Evolutionary conservation across 345 rosid species (phyloP), one percentile per base, ranked within the genome.

Genomic region (Combretum micranthum): DNA sequence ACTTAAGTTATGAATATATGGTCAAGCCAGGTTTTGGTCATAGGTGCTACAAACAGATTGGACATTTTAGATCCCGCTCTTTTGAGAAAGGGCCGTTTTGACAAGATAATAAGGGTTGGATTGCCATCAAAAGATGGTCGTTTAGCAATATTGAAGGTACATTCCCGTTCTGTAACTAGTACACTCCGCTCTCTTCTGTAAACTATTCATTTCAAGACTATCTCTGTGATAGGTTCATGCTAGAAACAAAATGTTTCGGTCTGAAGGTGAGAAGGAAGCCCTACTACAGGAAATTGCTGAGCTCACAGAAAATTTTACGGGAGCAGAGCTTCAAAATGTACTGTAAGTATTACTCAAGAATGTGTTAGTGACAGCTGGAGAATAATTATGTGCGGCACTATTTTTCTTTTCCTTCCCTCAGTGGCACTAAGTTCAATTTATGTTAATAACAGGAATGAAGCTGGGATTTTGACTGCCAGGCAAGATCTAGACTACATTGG

Each of bases 31-130:
- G 98, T 88, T 49, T 72, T 92, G 68, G 86, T 92, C 67, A 92
- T 92, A 48, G 98, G 98, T 64, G 98, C 98, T 63, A 86, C 98
- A 53, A 88, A 92, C 75, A 88, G 98, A 63, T 79, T 88, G 72
- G 98, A 92, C 70, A 88, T 84, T 60, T 90, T 92, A 59, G 96
- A 92, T 80, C 95, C 95, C 46, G 98, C 98, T 55, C 90, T 92
- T 12, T 69, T 92, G 69, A 86, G 98, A 69, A 92, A 92, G 78
- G 98, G 98, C 42, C 98, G 96, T 52, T 92, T 92, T 53, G 98
- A 92, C 75, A 92, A 88, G 75, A 88, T 88, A 42, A 80, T 92
- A 52, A 76, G 98, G 73, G 98, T 92, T 71, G 98, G 96, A 67
- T 78, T 88, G 76, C 96, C 98, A 48, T 86, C 93, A 3, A 84